Base-by-base conservation (phyloP, 2,329 filamentous ascomycete genomes). In the Aspergillus aculeatus region DNA sequence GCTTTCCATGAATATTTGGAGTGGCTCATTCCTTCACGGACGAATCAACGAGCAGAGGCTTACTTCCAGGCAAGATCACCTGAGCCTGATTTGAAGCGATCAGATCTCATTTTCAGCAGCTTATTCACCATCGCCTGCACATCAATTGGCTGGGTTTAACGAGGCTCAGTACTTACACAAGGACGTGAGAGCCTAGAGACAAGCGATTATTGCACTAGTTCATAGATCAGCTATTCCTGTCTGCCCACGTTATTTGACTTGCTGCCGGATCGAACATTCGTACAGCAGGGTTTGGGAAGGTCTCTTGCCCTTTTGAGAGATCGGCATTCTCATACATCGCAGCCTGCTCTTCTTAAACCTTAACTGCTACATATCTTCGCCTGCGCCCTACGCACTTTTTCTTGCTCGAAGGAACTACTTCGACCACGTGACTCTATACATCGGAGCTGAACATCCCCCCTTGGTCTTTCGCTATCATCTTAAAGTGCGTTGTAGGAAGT, bases 121-220 rank as follows among this genome's bases (percentile, higher is more conserved):
- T 56, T 61, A 50, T 63, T 54, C 50, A 48, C 41, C 10, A 31
- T 41, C 41, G 24, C 50, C 41, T 52, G 26, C 16, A 14, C 47
- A 51, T 58, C 58, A 55, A 65, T 66, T 65, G 61, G 64, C 50
- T 38, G 48, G 50, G 16, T 52, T 50, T 44, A 41, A 58, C 60
- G 58, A 59, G 60, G 61, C 61, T 59, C 56, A 56, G 49, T 60
- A 56, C 49, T 26, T 47, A 35, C 55, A 44, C 48, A 16, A 61
- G 48, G 48, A 44, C 32, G 54, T 51, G 32, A 58, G 16, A 29
- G 24, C 21, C 16, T 49, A 32, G 29, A 26, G 26, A 38, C 50
- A 50, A 51, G 44, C 60, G 32, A n/a, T 21, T 50, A 53, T 44
- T 51, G 31, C 47, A 54, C 61, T 54, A 54, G 53, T 55, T 16